A percentile compares a stretch with the other conserved stretches of the same genome.
These are phyloP conservation scores for Fusarium sublunatum DNA, from an alignment of 2,329 filamentous ascomycete species.

Conservation along the genomic window DNA sequence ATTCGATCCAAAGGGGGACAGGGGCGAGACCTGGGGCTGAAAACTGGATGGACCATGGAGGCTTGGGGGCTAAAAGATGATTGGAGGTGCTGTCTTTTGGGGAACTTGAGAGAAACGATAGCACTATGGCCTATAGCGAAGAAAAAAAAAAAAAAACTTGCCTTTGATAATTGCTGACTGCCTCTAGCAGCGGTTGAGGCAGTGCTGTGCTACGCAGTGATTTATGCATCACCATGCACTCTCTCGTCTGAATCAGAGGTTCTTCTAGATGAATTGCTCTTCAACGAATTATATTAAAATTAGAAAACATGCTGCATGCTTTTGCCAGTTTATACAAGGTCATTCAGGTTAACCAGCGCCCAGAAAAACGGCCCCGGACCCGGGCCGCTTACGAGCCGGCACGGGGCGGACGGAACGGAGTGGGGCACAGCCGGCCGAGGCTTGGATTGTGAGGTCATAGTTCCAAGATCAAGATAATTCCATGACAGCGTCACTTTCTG, in stretches of 20 bases:
- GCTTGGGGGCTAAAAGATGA: constrained; percentile 24
- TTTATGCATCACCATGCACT: neutral
- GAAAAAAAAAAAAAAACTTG: too few relatives aligned
- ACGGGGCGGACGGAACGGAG: constrained; percentile 28
- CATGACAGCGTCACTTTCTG: constrained; percentile 27
- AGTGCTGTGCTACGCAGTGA: constrained; percentile 10
- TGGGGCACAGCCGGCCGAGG: constrained; percentile 33
- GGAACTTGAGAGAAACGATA: neutral
- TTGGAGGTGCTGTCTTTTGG: constrained; percentile 20
- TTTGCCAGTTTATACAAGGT: neutral
- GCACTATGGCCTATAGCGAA: constrained; percentile 2
- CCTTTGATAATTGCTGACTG: constrained; percentile 20
- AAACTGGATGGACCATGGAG: constrained; percentile 18
- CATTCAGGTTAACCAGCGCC: constrained; percentile 10
- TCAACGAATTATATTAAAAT: too few relatives aligned
- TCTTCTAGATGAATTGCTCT: neutral
- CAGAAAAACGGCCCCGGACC: constrained; percentile 16
- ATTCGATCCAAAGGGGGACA: constrained; percentile 14
- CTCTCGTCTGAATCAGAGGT: neutral
- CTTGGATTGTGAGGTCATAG: constrained; percentile 38
- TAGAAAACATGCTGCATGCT: neutral
- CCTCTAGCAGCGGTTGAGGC: constrained; percentile 19
- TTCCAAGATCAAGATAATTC: constrained; percentile 3
- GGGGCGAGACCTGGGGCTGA: constrained; percentile 21
- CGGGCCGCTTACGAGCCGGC: constrained; percentile 17